A percentile compares a stretch with the other conserved stretches of the same genome.
phyloP scores from a whole-genome alignment of 1,284 basidiomycete species.

The Volvariella surrecta region DNA sequence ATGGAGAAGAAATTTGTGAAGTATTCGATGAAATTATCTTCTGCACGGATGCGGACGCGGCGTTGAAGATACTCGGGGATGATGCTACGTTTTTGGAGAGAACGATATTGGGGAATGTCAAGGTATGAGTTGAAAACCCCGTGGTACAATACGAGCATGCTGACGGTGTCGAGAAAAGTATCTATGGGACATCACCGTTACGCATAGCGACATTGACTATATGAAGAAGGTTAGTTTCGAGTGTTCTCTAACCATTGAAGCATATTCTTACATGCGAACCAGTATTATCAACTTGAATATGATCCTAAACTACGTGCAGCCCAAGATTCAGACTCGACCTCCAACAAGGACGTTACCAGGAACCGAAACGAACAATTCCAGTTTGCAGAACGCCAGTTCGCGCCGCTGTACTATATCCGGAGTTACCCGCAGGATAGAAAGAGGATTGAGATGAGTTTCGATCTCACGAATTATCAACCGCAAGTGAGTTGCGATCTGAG shows the following conservation, averaged over 20 bases:
- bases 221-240: constrained; percentile 36
- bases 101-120: constrained; percentile 50
- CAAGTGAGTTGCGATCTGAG: constrained; percentile 23
- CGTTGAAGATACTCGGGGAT: constrained; percentile 44
- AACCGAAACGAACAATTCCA: constrained; percentile 30
- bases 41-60: constrained; percentile 50
- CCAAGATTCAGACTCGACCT: constrained; percentile 26
- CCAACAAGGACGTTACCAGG: too few relatives aligned
- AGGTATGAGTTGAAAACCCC: constrained; percentile 18
- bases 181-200: constrained; percentile 49
- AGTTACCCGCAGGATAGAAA: constrained; percentile 44
- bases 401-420: constrained; percentile 49
- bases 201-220: constrained; percentile 46
- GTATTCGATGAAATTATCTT: constrained; percentile 58
- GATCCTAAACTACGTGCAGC: constrained; percentile 27
- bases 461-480: constrained; percentile 49
- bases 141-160: neutral
- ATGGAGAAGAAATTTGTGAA: constrained; percentile 25
- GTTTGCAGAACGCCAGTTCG: constrained; percentile 40
- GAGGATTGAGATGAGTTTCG: constrained; percentile 59
- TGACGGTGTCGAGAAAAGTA: too few relatives aligned
- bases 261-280: neutral
- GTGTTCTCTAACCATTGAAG: too few relatives aligned
- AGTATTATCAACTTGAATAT: constrained; percentile 41
- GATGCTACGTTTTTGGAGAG: constrained; percentile 49